Conservation (phyloP, 176 grass and related monocot genomes). For the Cocos nucifera region DNA sequence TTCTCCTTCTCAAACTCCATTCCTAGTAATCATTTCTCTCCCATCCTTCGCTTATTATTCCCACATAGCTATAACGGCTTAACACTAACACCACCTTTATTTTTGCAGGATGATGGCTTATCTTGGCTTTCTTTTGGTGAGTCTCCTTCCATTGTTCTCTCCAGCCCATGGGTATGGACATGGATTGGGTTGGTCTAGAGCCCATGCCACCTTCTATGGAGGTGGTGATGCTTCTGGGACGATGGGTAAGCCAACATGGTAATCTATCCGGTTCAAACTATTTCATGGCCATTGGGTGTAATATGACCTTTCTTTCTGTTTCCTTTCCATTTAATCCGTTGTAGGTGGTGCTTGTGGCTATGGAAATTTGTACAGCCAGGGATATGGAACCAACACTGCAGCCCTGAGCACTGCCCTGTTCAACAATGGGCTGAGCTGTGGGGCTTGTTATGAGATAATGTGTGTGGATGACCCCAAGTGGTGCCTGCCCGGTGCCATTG, state of each 20-base stretch:
- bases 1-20: too few species aligned
- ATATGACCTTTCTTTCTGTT: not conserved
- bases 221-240: constrained; percentile 12
- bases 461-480: constrained; percentile 26
- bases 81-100: too few species aligned
- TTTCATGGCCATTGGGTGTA: too few species aligned
- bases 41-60: too few species aligned
- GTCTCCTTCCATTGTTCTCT: constrained; percentile 16
- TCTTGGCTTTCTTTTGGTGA: too few species aligned
- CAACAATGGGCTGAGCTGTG: constrained; percentile 51
- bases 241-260: not conserved
- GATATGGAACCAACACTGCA: constrained; percentile 88
- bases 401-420: constrained; percentile 91
- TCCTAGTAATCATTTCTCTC: too few species aligned
- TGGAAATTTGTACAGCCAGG: constrained; percentile 84
- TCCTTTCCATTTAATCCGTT: not conserved
- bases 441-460: constrained; percentile 60
- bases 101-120: too few species aligned
- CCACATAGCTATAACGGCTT: too few species aligned
- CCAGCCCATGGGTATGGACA: constrained; percentile 19
- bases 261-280: not conserved
- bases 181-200: constrained; percentile 16
- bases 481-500: constrained; percentile 33
- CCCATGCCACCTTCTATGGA: constrained; percentile 18
- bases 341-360: constrained; percentile 93